Evolutionary conservation across 192 early-diverging fungal species (phyloP).

Genomic region (Mortierella claussenii): DNA sequence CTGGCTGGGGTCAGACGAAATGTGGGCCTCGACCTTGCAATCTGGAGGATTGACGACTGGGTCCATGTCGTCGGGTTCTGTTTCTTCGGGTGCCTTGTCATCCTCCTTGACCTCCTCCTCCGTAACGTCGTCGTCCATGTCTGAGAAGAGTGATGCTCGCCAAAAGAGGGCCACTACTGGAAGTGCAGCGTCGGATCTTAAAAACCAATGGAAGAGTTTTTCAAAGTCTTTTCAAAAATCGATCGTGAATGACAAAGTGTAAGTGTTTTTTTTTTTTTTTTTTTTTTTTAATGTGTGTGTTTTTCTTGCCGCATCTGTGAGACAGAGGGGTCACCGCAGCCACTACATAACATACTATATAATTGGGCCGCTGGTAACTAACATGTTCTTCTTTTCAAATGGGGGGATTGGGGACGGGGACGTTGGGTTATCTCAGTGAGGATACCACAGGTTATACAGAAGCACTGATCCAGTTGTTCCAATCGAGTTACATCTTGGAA

Average conservation of each 20-base stretch:
- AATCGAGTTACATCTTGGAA: slow-evolving; percentile 32
- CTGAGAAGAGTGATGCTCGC: neutral
- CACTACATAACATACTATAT: too few relatives aligned
- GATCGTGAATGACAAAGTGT: slow-evolving; percentile 42
- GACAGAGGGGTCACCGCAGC: too few relatives aligned
- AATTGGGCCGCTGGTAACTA: too few relatives aligned
- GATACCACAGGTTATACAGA: slow-evolving; percentile 38
- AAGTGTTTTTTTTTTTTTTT: slow-evolving; percentile 1
- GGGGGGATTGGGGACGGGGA: too few relatives aligned
- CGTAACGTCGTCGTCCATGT: neutral
- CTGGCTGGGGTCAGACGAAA: slow-evolving; percentile 4
- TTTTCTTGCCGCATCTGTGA: too few relatives aligned
- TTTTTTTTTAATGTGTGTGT: too few relatives aligned
- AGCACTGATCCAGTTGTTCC: slow-evolving; percentile 21
- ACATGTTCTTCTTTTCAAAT: neutral
- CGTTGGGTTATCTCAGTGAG: slow-evolving; percentile 37
- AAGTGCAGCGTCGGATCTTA: slow-evolving; percentile 10
- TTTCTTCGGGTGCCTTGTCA: slow-evolving; percentile 9
- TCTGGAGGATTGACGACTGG: neutral
- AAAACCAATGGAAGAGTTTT: slow-evolving; percentile 38
- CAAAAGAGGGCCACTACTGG: slow-evolving; percentile 4
- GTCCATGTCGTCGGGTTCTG: neutral
- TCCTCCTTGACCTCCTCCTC: neutral
- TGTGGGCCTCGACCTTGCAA: neutral
- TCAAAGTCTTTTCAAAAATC: slow-evolving; percentile 48